These are phyloP conservation scores for Trichoderma koningii DNA, from an alignment of 2,329 filamentous ascomycete genomes.

Conservation along the genomic window DNA sequence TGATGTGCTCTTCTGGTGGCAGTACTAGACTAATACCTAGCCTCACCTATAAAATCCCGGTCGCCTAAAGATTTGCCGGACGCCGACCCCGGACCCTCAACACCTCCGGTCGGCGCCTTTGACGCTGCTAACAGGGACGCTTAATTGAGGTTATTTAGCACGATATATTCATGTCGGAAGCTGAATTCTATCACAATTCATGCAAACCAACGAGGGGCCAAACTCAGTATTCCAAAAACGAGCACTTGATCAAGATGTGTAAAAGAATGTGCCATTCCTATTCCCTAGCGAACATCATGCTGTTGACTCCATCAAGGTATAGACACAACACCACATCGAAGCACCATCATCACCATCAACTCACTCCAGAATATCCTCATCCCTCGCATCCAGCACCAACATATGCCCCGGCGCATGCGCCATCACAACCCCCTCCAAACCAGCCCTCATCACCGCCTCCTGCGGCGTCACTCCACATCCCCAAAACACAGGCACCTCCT, in stretches of 20 bases:
- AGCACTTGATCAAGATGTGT: too few species aligned
- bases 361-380: constrained; percentile 41
- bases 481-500: constrained; percentile 60
- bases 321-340: not conserved
- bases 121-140: not conserved
- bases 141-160: too few species aligned
- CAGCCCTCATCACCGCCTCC: constrained; percentile 61
- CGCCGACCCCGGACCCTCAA: not conserved
- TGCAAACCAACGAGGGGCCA: too few species aligned
- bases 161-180: not conserved
- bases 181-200: too few species aligned
- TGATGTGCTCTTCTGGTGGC: not conserved
- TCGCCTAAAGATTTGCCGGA: not conserved
- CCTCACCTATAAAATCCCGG: not conserved
- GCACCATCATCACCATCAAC: not conserved
- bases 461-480: constrained; percentile 69
- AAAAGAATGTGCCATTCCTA: not conserved
- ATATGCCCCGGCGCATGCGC: constrained; percentile 65
- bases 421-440: constrained; percentile 58
- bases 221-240: too few species aligned
- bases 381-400: constrained; percentile 57
- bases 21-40: not conserved
- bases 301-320: not conserved
- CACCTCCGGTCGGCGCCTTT: not conserved
- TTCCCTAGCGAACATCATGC: not conserved